Base-by-base conservation (phyloP, 129 eudicot genomes). In the Rutidosis leptorrhynchoides region DNA sequence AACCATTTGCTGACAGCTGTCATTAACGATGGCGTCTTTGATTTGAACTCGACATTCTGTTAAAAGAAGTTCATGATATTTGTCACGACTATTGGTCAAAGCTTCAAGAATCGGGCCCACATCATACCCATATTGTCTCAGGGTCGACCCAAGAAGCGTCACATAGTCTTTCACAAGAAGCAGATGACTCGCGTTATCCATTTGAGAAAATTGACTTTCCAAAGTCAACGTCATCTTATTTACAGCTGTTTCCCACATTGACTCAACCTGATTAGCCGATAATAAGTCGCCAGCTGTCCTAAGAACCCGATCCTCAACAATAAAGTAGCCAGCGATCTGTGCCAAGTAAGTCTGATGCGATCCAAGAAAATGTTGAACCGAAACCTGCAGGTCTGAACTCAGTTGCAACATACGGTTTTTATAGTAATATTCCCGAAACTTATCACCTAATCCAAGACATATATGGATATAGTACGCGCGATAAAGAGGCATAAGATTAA, bases 211-310 rank as follows among this genome's bases (percentile, higher is more conserved):
- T 25, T 93, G 96, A 28, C 72, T 74, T 53, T 85, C 95, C 78
- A 86, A 73, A 56, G 85, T 51, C 54, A 79, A 48, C 2, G 87
- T 88, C 69, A 85, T 74, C 71, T 84, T 93, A 15, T 80, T 48
- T 16, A 80, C 81, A 40, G 96, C 95, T 1, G 95, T 83, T 80
- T 88, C 95, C 95, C 95, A 93, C 98, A 93, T 93, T 40, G 91
- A 82, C 71, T 93, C 96, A 6, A 93, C 91, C 64, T 85, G 95
- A 59, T 74, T 85, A 28, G 86, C 62, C 8, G 62, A 75, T 22
- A 93, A 73, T 21, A 93, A 75, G 20, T 92, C 96, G 35, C 96
- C 91, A 46, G 89, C 91, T 21, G 98, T 93, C 87, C 95, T 88
- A 22, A 93, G 68, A 49, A 93, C 98, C 64, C 96, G 86, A 69